phyloP scores from a whole-genome alignment of 2,329 filamentous ascomycete species.

The Rosellinia necatrix region DNA sequence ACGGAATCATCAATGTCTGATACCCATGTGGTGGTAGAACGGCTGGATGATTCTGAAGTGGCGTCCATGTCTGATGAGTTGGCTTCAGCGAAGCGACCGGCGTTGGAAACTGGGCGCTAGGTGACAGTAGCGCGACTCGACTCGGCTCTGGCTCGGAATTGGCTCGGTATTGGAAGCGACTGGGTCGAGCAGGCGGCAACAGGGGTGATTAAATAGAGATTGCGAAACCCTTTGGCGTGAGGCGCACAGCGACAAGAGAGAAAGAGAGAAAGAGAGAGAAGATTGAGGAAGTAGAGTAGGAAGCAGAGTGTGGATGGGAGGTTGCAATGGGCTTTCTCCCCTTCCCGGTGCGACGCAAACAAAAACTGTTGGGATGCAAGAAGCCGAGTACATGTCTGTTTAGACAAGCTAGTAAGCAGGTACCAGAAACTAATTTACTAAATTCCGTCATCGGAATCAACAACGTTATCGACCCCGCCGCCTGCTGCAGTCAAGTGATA shows the following conservation, averaged over 20 bases:
- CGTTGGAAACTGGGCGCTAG: constrained; percentile 28
- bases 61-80: constrained; percentile 23
- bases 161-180: no score
- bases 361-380: neutral
- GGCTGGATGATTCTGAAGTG: constrained; percentile 26
- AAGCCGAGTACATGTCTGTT: neutral
- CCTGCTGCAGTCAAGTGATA: constrained; percentile 5
- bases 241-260: no score
- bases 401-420: constrained; percentile 2
- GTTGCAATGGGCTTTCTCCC: no score
- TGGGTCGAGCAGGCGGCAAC: neutral
- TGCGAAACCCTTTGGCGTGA: no score
- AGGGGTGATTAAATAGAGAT: neutral
- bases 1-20: constrained; percentile 42
- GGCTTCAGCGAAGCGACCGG: constrained; percentile 37
- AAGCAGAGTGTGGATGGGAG: no score
- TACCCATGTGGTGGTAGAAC: constrained; percentile 27
- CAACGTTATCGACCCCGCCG: constrained; percentile 9
- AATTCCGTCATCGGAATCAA: constrained; percentile 21
- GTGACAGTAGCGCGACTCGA: neutral
- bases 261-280: no score
- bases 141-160: neutral
- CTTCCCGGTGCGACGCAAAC: no score
- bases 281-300: no score
- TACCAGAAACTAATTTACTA: constrained; percentile 2